A percentile compares a stretch with the other conserved stretches of the same genome.
Evolutionary conservation across 352 stramenopile genomes (phyloP).

Genomic region (Elongisporangium senticosum): DNA sequence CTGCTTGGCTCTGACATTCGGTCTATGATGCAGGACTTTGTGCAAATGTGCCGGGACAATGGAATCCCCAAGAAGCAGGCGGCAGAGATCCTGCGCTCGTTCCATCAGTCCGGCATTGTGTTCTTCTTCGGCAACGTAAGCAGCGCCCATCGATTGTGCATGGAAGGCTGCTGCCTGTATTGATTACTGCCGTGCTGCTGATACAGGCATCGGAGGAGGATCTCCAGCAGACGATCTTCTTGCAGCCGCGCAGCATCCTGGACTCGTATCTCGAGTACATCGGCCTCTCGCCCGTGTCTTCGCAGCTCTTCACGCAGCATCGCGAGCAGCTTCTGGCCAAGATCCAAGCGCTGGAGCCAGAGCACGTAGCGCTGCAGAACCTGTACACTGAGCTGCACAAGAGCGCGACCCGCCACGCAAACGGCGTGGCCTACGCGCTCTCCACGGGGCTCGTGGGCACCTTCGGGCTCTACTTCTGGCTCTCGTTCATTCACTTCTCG

Average conservation of each 20-base stretch:
- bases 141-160: neutral
- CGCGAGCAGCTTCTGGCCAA: constrained; percentile 56
- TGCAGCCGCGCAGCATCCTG: constrained; percentile 74
- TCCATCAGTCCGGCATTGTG: constrained; percentile 71
- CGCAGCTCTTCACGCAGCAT: constrained; percentile 61
- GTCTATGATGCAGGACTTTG: constrained; percentile 39
- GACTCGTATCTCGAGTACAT: constrained; percentile 78
- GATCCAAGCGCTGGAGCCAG: constrained; percentile 62
- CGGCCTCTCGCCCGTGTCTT: constrained; percentile 59
- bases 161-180: neutral
- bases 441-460: constrained; percentile 61
- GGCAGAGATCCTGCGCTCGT: constrained; percentile 60
- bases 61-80: constrained; percentile 84
- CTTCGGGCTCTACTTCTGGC: constrained; percentile 85
- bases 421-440: constrained; percentile 43
- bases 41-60: constrained; percentile 57
- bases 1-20: neutral
- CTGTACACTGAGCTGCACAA: constrained; percentile 56
- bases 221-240: constrained; percentile 67
- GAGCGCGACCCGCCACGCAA: constrained; percentile 54
- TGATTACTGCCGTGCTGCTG: neutral
- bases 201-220: constrained; percentile 53
- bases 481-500: constrained; percentile 86
- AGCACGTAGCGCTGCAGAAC: constrained; percentile 62
- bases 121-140: constrained; percentile 73